Percentiles rank a stretch among this genome's conserved stretches.
These are phyloP conservation scores for Flaveria floridana DNA, from an alignment of 140 eudicot species.

Conservation along the genomic window DNA sequence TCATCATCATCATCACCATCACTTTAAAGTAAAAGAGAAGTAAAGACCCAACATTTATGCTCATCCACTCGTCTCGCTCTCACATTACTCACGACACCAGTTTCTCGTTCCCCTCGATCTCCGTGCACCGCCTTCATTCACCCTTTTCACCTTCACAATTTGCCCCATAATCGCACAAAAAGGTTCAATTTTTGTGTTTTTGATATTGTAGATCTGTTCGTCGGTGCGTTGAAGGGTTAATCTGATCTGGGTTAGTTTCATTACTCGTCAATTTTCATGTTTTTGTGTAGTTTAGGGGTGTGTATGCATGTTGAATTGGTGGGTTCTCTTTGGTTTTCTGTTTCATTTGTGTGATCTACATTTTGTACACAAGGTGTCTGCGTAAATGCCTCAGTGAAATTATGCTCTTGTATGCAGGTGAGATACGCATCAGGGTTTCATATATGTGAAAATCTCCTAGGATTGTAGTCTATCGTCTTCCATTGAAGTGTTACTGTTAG, in stretches of 20 bases:
- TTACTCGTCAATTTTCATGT: neutral
- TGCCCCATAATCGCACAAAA: neutral
- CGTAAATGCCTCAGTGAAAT: slow-evolving; percentile 27
- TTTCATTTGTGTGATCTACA: slow-evolving; percentile 13
- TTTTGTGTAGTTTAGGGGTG: slow-evolving; percentile 5
- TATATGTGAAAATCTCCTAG: neutral
- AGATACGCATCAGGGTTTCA: slow-evolving; percentile 22
- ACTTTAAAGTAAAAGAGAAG: slow-evolving; percentile 26
- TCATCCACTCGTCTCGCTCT: slow-evolving; percentile 33
- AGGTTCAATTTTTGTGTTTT: slow-evolving; percentile 14
- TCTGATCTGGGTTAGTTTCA: slow-evolving; percentile 32
- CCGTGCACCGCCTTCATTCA: slow-evolving; percentile 31
- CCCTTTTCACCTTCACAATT: slow-evolving; percentile 20
- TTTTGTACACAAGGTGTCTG: slow-evolving; percentile 34
- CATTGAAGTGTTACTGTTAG: slow-evolving; percentile 24
- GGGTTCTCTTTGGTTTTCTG: slow-evolving; percentile 1
- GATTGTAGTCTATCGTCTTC: slow-evolving; percentile 14
- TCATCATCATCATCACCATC: slow-evolving; percentile 22
- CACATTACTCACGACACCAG: slow-evolving; percentile 20
- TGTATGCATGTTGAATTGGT: neutral
- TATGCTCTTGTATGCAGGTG: slow-evolving; percentile 32
- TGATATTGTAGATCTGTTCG: slow-evolving; percentile 23
- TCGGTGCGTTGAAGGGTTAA: slow-evolving; percentile 26
- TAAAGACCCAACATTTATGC: slow-evolving; percentile 36
- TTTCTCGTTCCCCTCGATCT: slow-evolving; percentile 33